Conservation (phyloP, 768 basidiomycete species). For the Cubamyces lactineus region DNA sequence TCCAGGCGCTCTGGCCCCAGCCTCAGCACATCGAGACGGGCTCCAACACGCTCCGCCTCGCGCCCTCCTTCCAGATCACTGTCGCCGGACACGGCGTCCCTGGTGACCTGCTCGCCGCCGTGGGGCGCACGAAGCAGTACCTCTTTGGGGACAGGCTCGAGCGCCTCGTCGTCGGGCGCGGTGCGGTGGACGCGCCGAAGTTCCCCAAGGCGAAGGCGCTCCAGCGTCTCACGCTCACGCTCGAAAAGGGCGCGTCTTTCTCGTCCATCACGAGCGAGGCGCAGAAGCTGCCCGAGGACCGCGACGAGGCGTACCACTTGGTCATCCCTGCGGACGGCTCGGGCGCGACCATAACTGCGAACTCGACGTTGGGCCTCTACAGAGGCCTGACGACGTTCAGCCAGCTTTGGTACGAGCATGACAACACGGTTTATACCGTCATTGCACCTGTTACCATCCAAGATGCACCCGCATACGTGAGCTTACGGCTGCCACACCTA, state of each 20-base stretch:
- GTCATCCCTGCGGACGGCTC: conserved; percentile 56
- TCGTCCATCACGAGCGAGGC: conserved; percentile 57
- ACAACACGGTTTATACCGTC: conserved; percentile 52
- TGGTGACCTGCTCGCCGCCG: conserved; percentile 60
- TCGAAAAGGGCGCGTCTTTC: conserved; percentile 34
- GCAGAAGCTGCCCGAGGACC: conserved; percentile 48
- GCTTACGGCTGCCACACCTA: conserved; percentile 27
- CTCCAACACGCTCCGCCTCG: conserved; percentile 40
- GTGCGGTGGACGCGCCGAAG: conserved; percentile 46
- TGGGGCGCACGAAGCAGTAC: conserved; percentile 47
- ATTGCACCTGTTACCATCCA: conserved; percentile 61
- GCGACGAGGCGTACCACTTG: conserved; percentile 66
- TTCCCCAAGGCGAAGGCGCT: conserved; percentile 47
- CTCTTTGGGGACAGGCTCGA: conserved; percentile 59
- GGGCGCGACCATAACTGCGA: conserved; percentile 58
- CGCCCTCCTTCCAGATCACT: conserved; percentile 53
- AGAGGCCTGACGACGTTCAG: conserved; percentile 78
- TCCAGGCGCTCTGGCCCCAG: conserved; percentile 41
- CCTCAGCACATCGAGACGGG: conserved; percentile 38
- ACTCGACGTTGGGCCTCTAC: conserved; percentile 67
- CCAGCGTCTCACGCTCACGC: conserved; percentile 46
- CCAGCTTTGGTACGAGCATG: conserved; percentile 61
- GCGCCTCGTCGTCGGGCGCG: conserved; percentile 62
- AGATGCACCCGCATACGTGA: conserved; percentile 68
- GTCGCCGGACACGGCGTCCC: conserved; percentile 46